Conservation (phyloP, 2,329 filamentous ascomycete genomes). For the Colletotrichum salicis region DNA sequence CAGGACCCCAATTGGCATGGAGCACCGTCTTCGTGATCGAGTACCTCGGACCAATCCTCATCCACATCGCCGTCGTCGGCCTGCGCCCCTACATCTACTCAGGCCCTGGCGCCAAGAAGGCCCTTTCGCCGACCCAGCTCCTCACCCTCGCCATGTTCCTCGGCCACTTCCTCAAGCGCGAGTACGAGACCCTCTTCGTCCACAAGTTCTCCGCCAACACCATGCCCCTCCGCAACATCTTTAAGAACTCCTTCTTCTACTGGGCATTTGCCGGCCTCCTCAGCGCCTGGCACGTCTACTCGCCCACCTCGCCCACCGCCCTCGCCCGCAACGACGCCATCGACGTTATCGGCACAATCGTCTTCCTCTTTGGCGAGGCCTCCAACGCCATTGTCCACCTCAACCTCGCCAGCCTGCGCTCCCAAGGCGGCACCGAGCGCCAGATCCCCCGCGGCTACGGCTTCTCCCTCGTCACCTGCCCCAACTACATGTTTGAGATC, state of each 20-base stretch:
- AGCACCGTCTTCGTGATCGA: conserved; percentile 94
- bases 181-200: conserved; percentile 92
- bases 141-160: conserved; percentile 79
- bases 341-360: conserved; percentile 73
- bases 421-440: conserved; percentile 82
- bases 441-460: conserved; percentile 89
- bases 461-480: conserved; percentile 89
- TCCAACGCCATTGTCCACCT: conserved; percentile 84
- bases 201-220: conserved; percentile 95
- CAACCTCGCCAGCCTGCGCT: conserved; percentile 81
- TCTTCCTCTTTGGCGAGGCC: conserved; percentile 83
- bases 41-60: conserved; percentile 89
- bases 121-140: conserved; percentile 75
- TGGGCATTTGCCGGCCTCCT: conserved; percentile 86
- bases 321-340: conserved; percentile 58
- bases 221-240: conserved; percentile 90
- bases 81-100: conserved; percentile 73
- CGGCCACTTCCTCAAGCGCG: conserved; percentile 92
- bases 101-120: conserved; percentile 51
- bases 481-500: conserved; percentile 96
- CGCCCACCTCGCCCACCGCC: conserved; percentile 76
- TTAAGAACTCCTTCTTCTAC: conserved; percentile 96
- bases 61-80: conserved; percentile 80
- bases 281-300: conserved; percentile 87
- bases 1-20: conserved; percentile 91